phyloP scores from a whole-genome alignment of 75 land plant genomes.

The Picea glauca region DNA sequence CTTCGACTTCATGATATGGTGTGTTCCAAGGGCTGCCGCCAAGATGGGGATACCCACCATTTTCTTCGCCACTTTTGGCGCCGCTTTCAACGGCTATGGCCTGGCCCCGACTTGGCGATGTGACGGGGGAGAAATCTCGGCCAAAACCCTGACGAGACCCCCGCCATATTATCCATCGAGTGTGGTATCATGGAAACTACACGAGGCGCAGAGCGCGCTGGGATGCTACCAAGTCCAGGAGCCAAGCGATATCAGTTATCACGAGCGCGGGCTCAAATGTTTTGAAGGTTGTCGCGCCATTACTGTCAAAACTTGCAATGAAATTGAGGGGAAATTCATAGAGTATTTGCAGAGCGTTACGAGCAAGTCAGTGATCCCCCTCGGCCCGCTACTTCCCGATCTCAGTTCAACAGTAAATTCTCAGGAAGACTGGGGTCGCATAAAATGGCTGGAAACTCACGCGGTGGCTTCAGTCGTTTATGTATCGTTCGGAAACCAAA shows the following conservation, averaged over 20 bases:
- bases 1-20: conserved; percentile 45
- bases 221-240: background rate
- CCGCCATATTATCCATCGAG: conserved; percentile 8
- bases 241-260: background rate
- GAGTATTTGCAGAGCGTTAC: background rate
- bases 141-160: background rate
- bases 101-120: background rate
- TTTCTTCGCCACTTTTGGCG: conserved; percentile 30
- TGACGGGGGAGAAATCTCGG: background rate
- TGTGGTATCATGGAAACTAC: conserved; percentile 7
- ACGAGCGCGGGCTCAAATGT: background rate
- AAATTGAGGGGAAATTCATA: background rate
- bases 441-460: conserved; percentile 27
- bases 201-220: background rate
- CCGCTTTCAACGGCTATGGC: conserved; percentile 23
- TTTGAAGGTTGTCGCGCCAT: conserved; percentile 21
- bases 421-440: background rate
- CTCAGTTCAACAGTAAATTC: background rate
- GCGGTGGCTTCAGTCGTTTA: conserved; percentile 26
- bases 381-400: background rate
- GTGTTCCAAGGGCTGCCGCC: conserved; percentile 36
- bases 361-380: background rate
- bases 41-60: conserved; percentile 1
- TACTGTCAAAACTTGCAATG: background rate
- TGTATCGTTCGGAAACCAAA: conserved; percentile 32